These are phyloP conservation scores for Blastomyces gilchristii DNA, from an alignment of 2,329 filamentous ascomycete species.

Conservation along the genomic window DNA sequence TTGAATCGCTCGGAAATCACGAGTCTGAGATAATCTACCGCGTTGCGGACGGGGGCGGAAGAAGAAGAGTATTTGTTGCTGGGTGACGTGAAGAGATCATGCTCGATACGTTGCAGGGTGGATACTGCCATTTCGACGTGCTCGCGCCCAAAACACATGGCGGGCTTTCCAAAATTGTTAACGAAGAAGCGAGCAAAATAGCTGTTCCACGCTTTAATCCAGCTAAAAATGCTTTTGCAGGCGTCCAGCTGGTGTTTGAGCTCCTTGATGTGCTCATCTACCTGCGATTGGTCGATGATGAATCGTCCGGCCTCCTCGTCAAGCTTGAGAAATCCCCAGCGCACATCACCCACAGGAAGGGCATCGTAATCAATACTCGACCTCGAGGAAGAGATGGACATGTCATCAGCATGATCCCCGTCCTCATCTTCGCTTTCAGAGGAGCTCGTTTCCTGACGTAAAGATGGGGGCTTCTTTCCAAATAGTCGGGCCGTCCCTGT, in stretches of 20 bases:
- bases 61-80: conserved; percentile 13
- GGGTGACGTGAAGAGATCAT: conserved; percentile 36
- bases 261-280: conserved; percentile 51
- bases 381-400: conserved; percentile 1
- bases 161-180: conserved; percentile 48
- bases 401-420: not conserved
- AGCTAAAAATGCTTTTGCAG: conserved; percentile 47
- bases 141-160: conserved; percentile 44
- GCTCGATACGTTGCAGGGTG: conserved; percentile 45
- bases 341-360: conserved; percentile 45
- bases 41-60: conserved; percentile 29
- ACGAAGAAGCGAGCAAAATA: conserved; percentile 49
- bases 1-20: conserved; percentile 45
- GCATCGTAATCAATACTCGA: conserved; percentile 12
- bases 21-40: conserved; percentile 47
- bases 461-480: conserved; percentile 13
- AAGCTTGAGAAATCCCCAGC: conserved; percentile 51
- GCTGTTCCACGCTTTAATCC: conserved; percentile 51
- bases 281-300: conserved; percentile 49
- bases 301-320: conserved; percentile 46
- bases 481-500: conserved; percentile 43
- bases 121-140: conserved; percentile 48
- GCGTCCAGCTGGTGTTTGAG: conserved; percentile 48
- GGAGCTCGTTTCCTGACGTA: conserved; percentile 6
- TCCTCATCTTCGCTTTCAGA: conserved; percentile 10